Evolutionary conservation across 441 rosid genomes (phyloP).

Genomic region (Melastoma candidum): DNA sequence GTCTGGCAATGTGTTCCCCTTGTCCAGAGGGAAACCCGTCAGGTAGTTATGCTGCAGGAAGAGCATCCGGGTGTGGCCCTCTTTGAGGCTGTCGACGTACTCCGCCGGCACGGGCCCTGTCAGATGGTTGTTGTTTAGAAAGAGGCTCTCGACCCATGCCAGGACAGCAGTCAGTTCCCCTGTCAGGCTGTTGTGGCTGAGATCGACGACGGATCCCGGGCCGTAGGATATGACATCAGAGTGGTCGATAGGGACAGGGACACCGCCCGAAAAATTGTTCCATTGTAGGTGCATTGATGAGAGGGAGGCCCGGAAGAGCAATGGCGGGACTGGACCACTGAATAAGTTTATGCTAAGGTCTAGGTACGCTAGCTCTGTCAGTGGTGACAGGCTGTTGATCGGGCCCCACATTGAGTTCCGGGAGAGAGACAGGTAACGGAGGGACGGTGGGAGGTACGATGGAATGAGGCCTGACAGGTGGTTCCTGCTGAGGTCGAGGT

Average conservation of each 20-base stretch:
- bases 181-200: conserved; percentile 58
- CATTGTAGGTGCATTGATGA: conserved; percentile 60
- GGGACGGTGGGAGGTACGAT: conserved; percentile 35
- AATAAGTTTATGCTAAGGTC: conserved; percentile 75
- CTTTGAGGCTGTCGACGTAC: conserved; percentile 33
- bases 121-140: conserved; percentile 58
- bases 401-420: conserved; percentile 55
- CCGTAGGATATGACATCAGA: conserved; percentile 19
- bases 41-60: conserved; percentile 75
- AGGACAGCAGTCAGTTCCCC: conserved; percentile 42
- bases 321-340: conserved; percentile 53
- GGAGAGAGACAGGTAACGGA: conserved; percentile 59
- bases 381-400: conserved; percentile 30
- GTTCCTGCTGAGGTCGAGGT: conserved; percentile 54
- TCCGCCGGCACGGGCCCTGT: conserved; percentile 52
- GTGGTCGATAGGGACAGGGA: conserved; percentile 17
- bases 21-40: conserved; percentile 35
- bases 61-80: conserved; percentile 40
- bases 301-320: conserved; percentile 38
- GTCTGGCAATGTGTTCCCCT: conserved; percentile 34
- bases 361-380: conserved; percentile 47
- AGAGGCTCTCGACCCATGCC: conserved; percentile 54
- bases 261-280: conserved; percentile 60
- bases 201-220: conserved; percentile 50
- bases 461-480: conserved; percentile 38